phyloP scores from a whole-genome alignment of 2,329 filamentous ascomycete species.

The Fusarium denticulatum region DNA sequence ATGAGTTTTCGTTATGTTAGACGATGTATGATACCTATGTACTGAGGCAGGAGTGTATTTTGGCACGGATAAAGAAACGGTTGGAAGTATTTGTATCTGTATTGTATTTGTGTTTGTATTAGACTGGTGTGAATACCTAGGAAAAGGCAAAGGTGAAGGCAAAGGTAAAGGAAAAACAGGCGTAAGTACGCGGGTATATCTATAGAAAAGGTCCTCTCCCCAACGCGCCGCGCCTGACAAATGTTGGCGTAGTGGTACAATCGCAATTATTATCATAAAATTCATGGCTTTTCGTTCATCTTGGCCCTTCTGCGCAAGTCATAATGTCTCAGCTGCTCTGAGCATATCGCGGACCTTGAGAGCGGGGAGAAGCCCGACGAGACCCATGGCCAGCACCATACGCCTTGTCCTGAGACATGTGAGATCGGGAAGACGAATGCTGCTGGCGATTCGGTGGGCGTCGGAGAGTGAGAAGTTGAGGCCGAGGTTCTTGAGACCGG shows the following conservation, averaged over 20 bases:
- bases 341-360: conserved; percentile 36
- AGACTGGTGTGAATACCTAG: conserved; percentile 16
- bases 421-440: conserved; percentile 40
- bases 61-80: conserved; percentile 1
- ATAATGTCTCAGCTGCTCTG: conserved; percentile 35
- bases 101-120: neutral
- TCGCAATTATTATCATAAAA: conserved; percentile 35
- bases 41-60: conserved; percentile 15
- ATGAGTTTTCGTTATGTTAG: conserved; percentile 11
- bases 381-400: conserved; percentile 45
- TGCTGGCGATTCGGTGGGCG: conserved; percentile 21
- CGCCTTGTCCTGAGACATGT: conserved; percentile 44
- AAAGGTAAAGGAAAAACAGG: conserved; percentile 23
- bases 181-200: conserved; percentile 41
- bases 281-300: neutral
- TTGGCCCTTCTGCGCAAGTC: conserved; percentile 20
- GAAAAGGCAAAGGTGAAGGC: conserved; percentile 6
- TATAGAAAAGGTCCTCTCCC: conserved; percentile 39
- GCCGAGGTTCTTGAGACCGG: conserved; percentile 27
- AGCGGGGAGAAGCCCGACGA: conserved; percentile 44
- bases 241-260: conserved; percentile 17
- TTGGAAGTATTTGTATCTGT: conserved; percentile 26
- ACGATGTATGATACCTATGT: conserved; percentile 42
- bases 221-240: conserved; percentile 24
- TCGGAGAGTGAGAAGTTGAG: conserved; percentile 36